Conservation (phyloP, 768 basidiomycete species). For the Agaricus subrufescens region DNA sequence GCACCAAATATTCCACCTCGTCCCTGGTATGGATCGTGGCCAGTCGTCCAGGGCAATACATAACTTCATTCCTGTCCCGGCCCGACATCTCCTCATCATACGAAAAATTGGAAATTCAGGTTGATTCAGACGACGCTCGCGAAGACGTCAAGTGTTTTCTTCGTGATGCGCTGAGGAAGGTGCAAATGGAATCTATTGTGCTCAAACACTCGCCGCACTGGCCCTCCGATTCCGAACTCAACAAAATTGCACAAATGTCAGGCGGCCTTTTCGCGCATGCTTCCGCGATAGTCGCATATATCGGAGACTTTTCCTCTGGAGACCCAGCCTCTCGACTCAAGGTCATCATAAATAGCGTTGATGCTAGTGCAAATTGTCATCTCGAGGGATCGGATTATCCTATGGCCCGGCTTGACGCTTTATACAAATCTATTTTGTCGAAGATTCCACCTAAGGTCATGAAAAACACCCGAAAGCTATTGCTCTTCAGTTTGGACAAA, state of each 20-base stretch:
- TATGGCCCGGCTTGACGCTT: not conserved
- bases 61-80: conserved; percentile 10
- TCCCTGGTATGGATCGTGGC: conserved; percentile 20
- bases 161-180: conserved; percentile 7
- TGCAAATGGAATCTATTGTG: conserved; percentile 3
- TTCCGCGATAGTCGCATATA: conserved; percentile 17
- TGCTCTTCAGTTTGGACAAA: too few species aligned
- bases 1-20: not conserved
- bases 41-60: conserved; percentile 22
- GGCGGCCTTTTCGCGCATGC: conserved; percentile 22
- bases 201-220: conserved; percentile 4
- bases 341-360: not conserved
- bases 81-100: not conserved
- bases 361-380: not conserved
- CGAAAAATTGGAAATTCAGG: not conserved
- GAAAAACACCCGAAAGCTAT: too few species aligned
- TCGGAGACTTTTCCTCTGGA: conserved; percentile 8
- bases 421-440: not conserved
- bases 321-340: not conserved
- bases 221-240: conserved; percentile 12
- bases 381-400: not conserved
- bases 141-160: conserved; percentile 12
- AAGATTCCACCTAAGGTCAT: too few species aligned
- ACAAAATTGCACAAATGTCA: conserved; percentile 14
- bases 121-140: conserved; percentile 10